phyloP scores from a whole-genome alignment of 495 filamentous ascomycete species.

The Parachaetomium inaequale region DNA sequence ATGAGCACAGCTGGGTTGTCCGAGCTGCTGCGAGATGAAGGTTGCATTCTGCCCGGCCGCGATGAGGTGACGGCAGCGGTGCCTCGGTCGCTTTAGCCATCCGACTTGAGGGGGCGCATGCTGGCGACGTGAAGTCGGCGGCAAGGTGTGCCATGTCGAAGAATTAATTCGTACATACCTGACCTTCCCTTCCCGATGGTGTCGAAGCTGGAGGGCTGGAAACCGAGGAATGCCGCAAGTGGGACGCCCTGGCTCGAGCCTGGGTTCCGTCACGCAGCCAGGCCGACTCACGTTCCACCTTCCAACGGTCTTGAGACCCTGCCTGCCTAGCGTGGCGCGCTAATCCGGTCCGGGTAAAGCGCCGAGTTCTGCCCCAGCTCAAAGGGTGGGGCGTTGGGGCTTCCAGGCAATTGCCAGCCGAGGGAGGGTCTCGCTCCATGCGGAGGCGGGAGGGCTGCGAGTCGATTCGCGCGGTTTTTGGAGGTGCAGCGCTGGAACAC shows the following conservation, averaged over 20 bases:
- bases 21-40: constrained; percentile 5
- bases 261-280: constrained; percentile 9
- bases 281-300: constrained; percentile 11
- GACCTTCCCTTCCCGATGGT: background rate
- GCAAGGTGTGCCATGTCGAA: background rate
- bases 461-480: constrained; percentile 5
- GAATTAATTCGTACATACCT: background rate
- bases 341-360: constrained; percentile 27
- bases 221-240: background rate
- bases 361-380: constrained; percentile 21
- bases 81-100: background rate
- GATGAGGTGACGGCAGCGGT: background rate
- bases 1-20: constrained; percentile 5
- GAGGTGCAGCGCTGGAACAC: background rate
- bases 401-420: constrained; percentile 23
- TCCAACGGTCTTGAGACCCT: constrained; percentile 29
- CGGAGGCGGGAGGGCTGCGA: constrained; percentile 11
- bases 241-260: background rate
- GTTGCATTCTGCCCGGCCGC: constrained; percentile 1
- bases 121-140: background rate
- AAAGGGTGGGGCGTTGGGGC: constrained; percentile 20
- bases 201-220: background rate
- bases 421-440: constrained; percentile 14
- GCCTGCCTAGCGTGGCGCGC: constrained; percentile 13
- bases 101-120: background rate